A percentile compares a stretch with the other conserved stretches of the same genome.
Evolutionary conservation across 148 eudicot species (phyloP).

Genomic region (Cornus kousa): DNA sequence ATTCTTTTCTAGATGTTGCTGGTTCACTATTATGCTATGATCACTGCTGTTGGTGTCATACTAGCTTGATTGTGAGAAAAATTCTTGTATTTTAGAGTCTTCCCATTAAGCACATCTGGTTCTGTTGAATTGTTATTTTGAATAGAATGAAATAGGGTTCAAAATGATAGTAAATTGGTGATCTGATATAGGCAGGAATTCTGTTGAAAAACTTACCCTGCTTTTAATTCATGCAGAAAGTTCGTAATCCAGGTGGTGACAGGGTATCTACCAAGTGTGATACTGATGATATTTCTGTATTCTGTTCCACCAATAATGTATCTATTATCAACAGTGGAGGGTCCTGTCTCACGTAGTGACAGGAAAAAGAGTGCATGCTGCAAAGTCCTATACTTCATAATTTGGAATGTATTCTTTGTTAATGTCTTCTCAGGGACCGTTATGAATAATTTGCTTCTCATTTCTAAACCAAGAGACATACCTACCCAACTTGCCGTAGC

Average conservation of each 20-base stretch:
- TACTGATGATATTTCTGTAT: slow-evolving; percentile 64
- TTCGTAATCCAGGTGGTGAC: slow-evolving; percentile 51
- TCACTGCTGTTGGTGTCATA: neutral
- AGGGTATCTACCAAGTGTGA: slow-evolving; percentile 90
- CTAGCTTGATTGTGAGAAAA: neutral
- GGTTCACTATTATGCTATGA: neutral
- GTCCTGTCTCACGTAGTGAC: slow-evolving; percentile 79
- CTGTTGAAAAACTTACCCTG: neutral
- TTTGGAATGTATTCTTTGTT: slow-evolving; percentile 95
- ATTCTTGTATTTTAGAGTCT: neutral
- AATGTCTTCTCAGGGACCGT: slow-evolving; percentile 71
- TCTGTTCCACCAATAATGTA: slow-evolving; percentile 80
- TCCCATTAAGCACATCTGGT: neutral
- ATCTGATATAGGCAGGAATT: neutral
- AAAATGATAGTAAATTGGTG: neutral
- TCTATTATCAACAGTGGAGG: slow-evolving; percentile 87
- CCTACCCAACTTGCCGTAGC: slow-evolving; percentile 61
- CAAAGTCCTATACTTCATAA: slow-evolving; percentile 70
- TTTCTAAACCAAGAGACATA: slow-evolving; percentile 47
- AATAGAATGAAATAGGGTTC: too few relatives aligned
- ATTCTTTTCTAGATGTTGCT: neutral
- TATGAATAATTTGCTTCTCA: slow-evolving; percentile 42
- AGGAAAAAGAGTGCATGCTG: slow-evolving; percentile 84
- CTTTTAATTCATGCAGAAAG: slow-evolving; percentile 43
- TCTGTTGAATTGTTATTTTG: neutral